Evolutionary conservation across 2,329 filamentous ascomycete genomes (phyloP), one percentile per base, ranked within the genome.

Genomic region (Claviceps sp.): DNA sequence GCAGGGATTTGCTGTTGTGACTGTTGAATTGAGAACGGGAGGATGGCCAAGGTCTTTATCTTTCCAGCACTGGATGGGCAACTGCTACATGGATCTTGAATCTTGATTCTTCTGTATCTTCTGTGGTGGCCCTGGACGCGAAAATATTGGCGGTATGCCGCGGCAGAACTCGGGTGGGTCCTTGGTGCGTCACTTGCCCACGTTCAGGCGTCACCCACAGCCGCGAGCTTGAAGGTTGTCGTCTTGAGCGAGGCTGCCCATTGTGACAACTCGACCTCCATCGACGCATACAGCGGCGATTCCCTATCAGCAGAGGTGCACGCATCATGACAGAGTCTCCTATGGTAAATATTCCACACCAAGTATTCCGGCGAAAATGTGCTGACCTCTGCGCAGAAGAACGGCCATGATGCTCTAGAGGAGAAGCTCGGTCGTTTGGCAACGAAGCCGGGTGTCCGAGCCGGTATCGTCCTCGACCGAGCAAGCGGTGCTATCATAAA

Each of bases 391-490:
- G 6, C 59, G 57, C 58, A 72, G 67, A 58, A 65, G 50, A 71
- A 70, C 59, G 72, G 71, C 56, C 73, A 79, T 54, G 82, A 86
- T 59, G 78, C 77, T 43, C 76, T 86, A 54, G 77, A 80, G 50
- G 78, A 81, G 71, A 70, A 79, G 55, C 77, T 90, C 55, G 78
- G 77, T 47, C 82, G 85, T 18, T 74, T 93, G 45, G 81, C 84
- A 42, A 84, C 85, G 63, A 91, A 91, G 62, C 78, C 85, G 34
- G 86, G 85, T 55, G 86, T 93, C 50, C 85, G 86, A 65, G 86
- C 84, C 59, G 86, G 85, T 52, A 75, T 93, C 48, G 79, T 88
- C 51, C 73, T 93, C 43, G 85, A 89, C 59, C 80, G 85, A 52
- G 70, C 77, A 14, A 84, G 78, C 22, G 86, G 86, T 50, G 77